Evolutionary conservation across 495 filamentous ascomycete species (phyloP).

Genomic region (Aspergillus panamensis): DNA sequence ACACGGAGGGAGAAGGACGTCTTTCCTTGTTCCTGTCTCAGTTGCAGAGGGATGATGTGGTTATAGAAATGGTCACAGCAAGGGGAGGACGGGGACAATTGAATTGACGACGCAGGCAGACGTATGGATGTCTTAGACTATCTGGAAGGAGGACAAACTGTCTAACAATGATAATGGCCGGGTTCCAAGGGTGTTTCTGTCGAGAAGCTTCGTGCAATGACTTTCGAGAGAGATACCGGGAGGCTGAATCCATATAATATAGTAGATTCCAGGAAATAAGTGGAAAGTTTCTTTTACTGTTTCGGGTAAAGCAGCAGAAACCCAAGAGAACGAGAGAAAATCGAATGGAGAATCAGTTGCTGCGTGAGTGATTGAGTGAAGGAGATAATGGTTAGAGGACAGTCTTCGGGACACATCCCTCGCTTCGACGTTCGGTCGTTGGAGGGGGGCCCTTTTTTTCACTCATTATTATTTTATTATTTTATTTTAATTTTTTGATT

Average conservation of each 20-base stretch:
- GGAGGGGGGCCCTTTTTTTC: constrained; percentile 1
- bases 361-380: background rate
- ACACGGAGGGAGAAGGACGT: constrained; percentile 3
- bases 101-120: constrained; percentile 16
- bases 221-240: constrained; percentile 3
- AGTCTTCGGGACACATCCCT: constrained; percentile 25
- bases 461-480: constrained; percentile 16
- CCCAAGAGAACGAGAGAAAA: background rate
- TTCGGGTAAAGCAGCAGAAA: constrained; percentile 13
- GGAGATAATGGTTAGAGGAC: background rate
- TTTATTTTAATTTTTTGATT: constrained; percentile 12
- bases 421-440: constrained; percentile 15
- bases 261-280: background rate
- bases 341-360: background rate
- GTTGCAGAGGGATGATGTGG: constrained; percentile 29
- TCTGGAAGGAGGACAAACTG: constrained; percentile 11
- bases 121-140: constrained; percentile 24
- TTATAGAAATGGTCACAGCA: constrained; percentile 28
- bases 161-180: constrained; percentile 3
- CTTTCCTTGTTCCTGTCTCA: constrained; percentile 28
- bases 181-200: constrained; percentile 3
- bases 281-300: constrained; percentile 5
- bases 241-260: constrained; percentile 14
- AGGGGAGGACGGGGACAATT: constrained; percentile 24
- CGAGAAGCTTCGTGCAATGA: constrained; percentile 3